phyloP scores from a whole-genome alignment of 192 early-diverging fungal genomes.

The Gorgonomyces haynaldii region DNA sequence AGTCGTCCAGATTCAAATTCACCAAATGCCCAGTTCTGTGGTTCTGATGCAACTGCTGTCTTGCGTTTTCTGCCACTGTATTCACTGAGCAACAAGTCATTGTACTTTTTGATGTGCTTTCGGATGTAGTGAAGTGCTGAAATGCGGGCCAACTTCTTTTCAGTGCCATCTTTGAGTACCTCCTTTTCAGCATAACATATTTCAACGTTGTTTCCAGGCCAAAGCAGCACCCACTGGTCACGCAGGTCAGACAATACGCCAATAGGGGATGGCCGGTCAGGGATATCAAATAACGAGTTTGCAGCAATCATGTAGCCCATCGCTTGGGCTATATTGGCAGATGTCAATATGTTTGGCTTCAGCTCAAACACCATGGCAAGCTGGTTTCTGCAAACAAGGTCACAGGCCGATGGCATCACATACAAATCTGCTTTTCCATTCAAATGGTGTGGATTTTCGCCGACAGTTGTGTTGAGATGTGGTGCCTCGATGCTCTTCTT shows the following conservation, averaged over 20 bases:
- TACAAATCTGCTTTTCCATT: conserved; percentile 11
- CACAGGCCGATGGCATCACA: background rate
- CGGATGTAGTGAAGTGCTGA: too few relatives aligned
- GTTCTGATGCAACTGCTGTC: too few relatives aligned
- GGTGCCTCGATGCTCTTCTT: background rate
- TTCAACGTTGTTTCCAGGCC: too few relatives aligned
- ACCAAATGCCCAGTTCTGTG: too few relatives aligned
- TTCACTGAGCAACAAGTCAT: too few relatives aligned
- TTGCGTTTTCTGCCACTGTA: too few relatives aligned
- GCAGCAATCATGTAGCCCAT: conserved; percentile 4
- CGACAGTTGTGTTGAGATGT: conserved; percentile 2
- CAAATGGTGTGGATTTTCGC: conserved; percentile 2
- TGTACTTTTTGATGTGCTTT: too few relatives aligned
- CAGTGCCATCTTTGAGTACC: too few relatives aligned
- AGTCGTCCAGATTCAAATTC: too few relatives aligned
- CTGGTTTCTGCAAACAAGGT: background rate
- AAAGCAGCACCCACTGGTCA: conserved; percentile 8
- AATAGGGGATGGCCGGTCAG: background rate
- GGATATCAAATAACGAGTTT: conserved; percentile 1
- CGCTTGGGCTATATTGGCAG: background rate
- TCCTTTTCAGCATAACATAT: too few relatives aligned
- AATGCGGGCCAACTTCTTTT: too few relatives aligned
- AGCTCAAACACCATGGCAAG: background rate
- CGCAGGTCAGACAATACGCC: background rate
- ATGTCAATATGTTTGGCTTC: background rate